Percentiles rank a stretch among this genome's conserved stretches.
Evolutionary conservation across 2,329 filamentous ascomycete species (phyloP).

Genomic region (Paraphoma sp.): DNA sequence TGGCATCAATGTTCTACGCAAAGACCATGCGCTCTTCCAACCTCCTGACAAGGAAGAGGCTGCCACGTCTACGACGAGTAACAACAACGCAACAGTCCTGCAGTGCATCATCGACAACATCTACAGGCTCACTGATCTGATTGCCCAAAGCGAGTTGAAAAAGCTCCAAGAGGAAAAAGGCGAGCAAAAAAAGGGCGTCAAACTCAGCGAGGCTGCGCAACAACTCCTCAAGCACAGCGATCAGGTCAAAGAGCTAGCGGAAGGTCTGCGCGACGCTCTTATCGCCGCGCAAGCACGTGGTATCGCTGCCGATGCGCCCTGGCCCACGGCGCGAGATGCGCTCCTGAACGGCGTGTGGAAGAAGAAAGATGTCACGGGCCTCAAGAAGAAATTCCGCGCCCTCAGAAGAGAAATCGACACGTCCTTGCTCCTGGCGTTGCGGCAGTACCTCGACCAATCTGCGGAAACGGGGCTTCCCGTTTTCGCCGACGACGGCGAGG

Average conservation of each 20-base stretch:
- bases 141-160: slow-evolving; percentile 28
- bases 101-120: slow-evolving; percentile 31
- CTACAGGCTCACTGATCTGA: slow-evolving; percentile 25
- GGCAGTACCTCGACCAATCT: slow-evolving; percentile 38
- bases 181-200: slow-evolving; percentile 20
- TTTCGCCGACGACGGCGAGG: slow-evolving; percentile 24
- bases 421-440: slow-evolving; percentile 31
- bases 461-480: slow-evolving; percentile 34
- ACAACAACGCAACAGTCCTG: slow-evolving; percentile 28
- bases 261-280: slow-evolving; percentile 13
- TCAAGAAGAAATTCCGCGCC: slow-evolving; percentile 32
- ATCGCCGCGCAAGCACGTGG: slow-evolving; percentile 24
- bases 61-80: slow-evolving; percentile 5
- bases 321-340: slow-evolving; percentile 30
- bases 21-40: slow-evolving; percentile 32
- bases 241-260: slow-evolving; percentile 23
- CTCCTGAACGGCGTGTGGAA: slow-evolving; percentile 44
- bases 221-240: slow-evolving; percentile 36
- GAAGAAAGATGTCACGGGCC: slow-evolving; percentile 32
- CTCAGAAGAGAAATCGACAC: slow-evolving; percentile 34
- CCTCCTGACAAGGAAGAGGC: slow-evolving; percentile 9
- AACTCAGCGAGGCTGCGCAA: slow-evolving; percentile 33
- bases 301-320: slow-evolving; percentile 18
- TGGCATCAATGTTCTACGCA: slow-evolving; percentile 26
- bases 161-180: slow-evolving; percentile 24